Percentiles rank a stretch among this genome's conserved stretches.
phyloP scores from a whole-genome alignment of 1,139 yeast species.

The Saccharomyces pastorianus region DNA sequence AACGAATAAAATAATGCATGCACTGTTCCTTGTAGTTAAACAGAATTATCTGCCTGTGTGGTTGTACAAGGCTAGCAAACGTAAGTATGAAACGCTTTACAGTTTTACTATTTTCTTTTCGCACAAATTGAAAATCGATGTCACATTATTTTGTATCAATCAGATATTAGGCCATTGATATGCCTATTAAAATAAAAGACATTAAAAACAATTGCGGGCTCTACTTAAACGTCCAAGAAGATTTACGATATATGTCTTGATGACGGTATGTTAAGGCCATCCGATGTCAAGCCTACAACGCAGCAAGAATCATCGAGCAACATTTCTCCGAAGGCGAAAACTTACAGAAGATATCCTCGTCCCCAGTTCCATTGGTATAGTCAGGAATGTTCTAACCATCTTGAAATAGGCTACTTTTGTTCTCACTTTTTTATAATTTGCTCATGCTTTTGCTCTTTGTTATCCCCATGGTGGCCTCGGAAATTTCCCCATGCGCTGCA shows the following conservation, averaged over 20 bases:
- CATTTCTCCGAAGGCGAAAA: not conserved
- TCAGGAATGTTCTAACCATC: not conserved
- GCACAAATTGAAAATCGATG: not conserved
- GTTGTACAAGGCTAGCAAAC: not conserved
- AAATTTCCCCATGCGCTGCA: not conserved
- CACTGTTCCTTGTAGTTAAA: not conserved
- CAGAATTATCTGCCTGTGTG: not conserved
- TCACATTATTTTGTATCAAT: not conserved
- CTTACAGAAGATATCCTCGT: not conserved
- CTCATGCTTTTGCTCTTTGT: not conserved
- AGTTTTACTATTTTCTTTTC: not conserved
- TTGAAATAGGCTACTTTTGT: not conserved
- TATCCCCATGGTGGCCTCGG: slow-evolving; percentile 1
- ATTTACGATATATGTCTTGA: not conserved
- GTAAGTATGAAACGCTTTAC: not conserved
- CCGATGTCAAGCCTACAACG: not conserved
- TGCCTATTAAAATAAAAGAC: not conserved
- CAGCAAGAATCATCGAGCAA: not conserved
- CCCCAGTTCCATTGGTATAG: not conserved
- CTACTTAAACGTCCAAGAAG: not conserved
- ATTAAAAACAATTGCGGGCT: not conserved
- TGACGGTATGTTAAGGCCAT: not conserved
- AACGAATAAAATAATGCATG: not conserved
- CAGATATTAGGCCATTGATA: not conserved
- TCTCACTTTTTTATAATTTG: not conserved